Evolutionary conservation across 352 stramenopile genomes (phyloP).

Genomic region (Globisporangium iwayamae): DNA sequence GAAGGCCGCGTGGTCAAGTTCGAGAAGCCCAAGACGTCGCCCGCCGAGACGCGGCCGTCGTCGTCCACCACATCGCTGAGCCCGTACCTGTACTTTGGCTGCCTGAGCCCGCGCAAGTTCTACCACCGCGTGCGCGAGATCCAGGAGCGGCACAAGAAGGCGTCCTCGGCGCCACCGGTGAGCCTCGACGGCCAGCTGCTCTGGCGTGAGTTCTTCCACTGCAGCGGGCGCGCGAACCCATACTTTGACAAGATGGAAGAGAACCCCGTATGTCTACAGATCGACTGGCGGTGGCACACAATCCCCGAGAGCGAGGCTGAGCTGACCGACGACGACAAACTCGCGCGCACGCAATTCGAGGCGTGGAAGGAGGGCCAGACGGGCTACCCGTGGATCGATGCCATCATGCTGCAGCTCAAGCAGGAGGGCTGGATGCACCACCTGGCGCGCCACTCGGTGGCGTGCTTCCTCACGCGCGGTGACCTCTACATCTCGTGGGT

Average conservation of each 20-base stretch:
- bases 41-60: slow-evolving; percentile 80
- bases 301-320: slow-evolving; percentile 64
- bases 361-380: slow-evolving; percentile 95
- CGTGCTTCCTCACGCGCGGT: slow-evolving; percentile 98
- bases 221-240: slow-evolving; percentile 64
- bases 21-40: slow-evolving; percentile 97
- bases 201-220: slow-evolving; percentile 96
- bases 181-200: slow-evolving; percentile 93
- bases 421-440: slow-evolving; percentile 90
- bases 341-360: slow-evolving; percentile 75
- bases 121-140: slow-evolving; percentile 87
- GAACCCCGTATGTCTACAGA: slow-evolving; percentile 89
- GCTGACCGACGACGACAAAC: slow-evolving; percentile 84
- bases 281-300: slow-evolving; percentile 84
- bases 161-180: slow-evolving; percentile 84
- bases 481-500: slow-evolving; percentile 97
- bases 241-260: slow-evolving; percentile 95
- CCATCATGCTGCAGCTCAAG: slow-evolving; percentile 94
- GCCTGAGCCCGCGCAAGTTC: slow-evolving; percentile 88
- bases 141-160: slow-evolving; percentile 62
- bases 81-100: slow-evolving; percentile 94
- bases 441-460: slow-evolving; percentile 92
- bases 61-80: slow-evolving; percentile 95
- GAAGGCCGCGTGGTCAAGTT: slow-evolving; percentile 90
- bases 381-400: slow-evolving; percentile 98